Base-by-base conservation (phyloP, 768 basidiomycete species). In the Calocybe indica region DNA sequence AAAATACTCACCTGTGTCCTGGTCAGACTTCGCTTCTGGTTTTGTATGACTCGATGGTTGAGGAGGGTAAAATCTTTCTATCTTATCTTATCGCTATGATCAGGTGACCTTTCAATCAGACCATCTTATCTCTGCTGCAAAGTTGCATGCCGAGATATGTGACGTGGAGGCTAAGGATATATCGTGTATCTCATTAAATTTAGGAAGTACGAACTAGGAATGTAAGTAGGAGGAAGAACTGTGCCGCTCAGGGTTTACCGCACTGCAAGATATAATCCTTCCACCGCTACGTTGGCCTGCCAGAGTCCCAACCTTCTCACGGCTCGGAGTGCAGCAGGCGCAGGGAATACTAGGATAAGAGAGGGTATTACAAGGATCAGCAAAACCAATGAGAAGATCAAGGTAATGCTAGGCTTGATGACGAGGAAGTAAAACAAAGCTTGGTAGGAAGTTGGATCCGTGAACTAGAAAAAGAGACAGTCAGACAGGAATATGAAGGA, bases 361-460 rank as follows among this genome's bases (percentile, higher is more conserved):
- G 76, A 65, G 1, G 85, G 73, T 0, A 88, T 66, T 15, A 82
- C 76, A 48, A 87, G 51, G 10, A 77, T 64, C 11, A 87, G 35
- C 43, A 88, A 60, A 14, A 68, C 54, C 10, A 88, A 60, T 5
- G 78, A 75, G 33, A 90, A 67, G 12, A 85, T 67, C 28, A 92
- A 63, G 1, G 88, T 88, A 62, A 91, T 85, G 30, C 79, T 74
- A 2, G 89, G 87, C 61, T 92, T 92, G 70, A 92, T 82, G 43
- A 91, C 85, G 51, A 92, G 75, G 67, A 92, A 92, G 62, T 92
- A 91, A 71, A 92, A 91, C 3, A 92, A 73, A 0, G 89, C 83
- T 67, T 87, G 86, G 63, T 88, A 91, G 12, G 88, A 86, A 5
- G 84, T 87, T 35, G 84, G 68, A 57, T 91, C 88, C 37, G 83